phyloP scores from a whole-genome alignment of 768 basidiomycete species.

The Phylloporus scabripes region DNA sequence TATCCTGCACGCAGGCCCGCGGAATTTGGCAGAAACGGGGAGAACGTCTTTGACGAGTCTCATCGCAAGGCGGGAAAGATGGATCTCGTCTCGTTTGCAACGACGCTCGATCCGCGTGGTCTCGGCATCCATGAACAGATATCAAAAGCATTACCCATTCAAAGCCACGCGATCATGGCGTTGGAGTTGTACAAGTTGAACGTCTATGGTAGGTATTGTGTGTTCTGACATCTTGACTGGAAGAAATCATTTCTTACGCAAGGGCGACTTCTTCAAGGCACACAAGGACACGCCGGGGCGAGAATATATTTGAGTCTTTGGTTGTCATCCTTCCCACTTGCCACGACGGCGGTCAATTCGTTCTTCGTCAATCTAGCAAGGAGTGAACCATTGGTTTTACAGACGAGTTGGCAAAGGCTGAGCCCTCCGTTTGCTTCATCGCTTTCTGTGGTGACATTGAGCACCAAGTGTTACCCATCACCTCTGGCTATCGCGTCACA shows the following conservation, averaged over 20 bases:
- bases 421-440: slow-evolving; percentile 28
- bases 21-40: slow-evolving; percentile 33
- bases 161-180: slow-evolving; percentile 22
- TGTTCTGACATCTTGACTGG: neutral
- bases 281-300: slow-evolving; percentile 45
- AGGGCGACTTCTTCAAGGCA: slow-evolving; percentile 44
- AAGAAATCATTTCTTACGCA: neutral
- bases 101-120: slow-evolving; percentile 27
- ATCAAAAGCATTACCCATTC: slow-evolving; percentile 16
- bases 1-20: slow-evolving; percentile 35
- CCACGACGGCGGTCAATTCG: slow-evolving; percentile 43
- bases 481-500: slow-evolving; percentile 38
- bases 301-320: slow-evolving; percentile 46
- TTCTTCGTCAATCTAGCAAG: slow-evolving; percentile 29
- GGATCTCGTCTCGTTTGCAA: slow-evolving; percentile 32
- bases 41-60: slow-evolving; percentile 39
- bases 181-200: slow-evolving; percentile 42
- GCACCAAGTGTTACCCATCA: slow-evolving; percentile 39
- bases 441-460: slow-evolving; percentile 42
- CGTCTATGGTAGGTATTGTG: slow-evolving; percentile 34
- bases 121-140: slow-evolving; percentile 21
- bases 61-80: slow-evolving; percentile 47
- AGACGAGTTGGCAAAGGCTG: neutral
- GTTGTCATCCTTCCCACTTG: slow-evolving; percentile 42
- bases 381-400: slow-evolving; percentile 36